Conservation (phyloP, 192 early-diverging fungal species). For the Podila epigama region DNA sequence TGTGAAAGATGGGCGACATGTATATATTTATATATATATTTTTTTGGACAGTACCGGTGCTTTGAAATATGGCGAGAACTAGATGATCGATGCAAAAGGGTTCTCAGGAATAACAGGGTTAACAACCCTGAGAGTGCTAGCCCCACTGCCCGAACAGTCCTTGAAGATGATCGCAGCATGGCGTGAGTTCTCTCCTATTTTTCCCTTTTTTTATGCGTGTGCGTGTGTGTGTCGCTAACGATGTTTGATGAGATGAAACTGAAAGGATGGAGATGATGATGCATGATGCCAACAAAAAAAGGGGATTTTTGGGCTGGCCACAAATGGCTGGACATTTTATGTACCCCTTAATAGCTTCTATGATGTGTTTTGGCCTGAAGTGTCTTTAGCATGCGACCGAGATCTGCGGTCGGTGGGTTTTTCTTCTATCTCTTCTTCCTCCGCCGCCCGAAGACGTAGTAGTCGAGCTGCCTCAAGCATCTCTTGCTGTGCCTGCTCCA, state of each 20-base stretch:
- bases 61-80: not conserved
- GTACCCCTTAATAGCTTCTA: no score
- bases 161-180: not conserved
- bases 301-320: no score
- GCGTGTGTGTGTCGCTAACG: no score
- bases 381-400: no score
- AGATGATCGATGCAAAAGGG: not conserved
- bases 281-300: no score
- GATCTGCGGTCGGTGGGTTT: slow-evolving; percentile 1
- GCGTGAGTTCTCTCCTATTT: not conserved
- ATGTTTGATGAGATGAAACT: not conserved
- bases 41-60: not conserved
- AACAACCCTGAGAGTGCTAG: not conserved
- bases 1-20: no score
- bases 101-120: not conserved
- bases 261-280: no score
- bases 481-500: slow-evolving; percentile 24
- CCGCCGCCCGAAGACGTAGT: slow-evolving; percentile 20
- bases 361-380: no score
- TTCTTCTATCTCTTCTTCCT: slow-evolving; percentile 10
- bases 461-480: slow-evolving; percentile 40
- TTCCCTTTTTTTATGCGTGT: not conserved
- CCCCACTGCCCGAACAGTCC: not conserved
- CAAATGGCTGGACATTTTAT: no score
- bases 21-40: not conserved